Evolutionary conservation across 352 stramenopile genomes (phyloP), one percentile per base, ranked within the genome.

Genomic region (Pythium chondricola): DNA sequence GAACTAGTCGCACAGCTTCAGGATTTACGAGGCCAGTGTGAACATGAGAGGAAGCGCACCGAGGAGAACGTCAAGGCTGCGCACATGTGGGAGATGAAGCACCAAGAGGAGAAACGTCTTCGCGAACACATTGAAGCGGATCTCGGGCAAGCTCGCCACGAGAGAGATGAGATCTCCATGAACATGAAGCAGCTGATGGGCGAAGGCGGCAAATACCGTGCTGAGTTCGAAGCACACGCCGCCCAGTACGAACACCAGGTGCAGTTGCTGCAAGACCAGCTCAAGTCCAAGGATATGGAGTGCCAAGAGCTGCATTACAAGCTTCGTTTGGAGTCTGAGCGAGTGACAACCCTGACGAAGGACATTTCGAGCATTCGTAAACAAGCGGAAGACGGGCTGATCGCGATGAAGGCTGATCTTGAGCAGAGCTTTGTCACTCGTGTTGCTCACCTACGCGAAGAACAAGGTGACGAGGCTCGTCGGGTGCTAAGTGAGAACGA

Each of bases 231-330:
- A n/a, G 59, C 56, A 10, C 62, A 65, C 24, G 54, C 53, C 7
- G 45, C 67, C 4, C 67, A 83, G 25, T 68, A 85, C 37, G 75
- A 86, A 45, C 63, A 80, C 4, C 60, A 82, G 37, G 42, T 86
- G 4, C 48, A 64, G 18, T 43, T 65, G 21, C 48, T 74, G 35
- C 69, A 73, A 41, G 69, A 84, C 27, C 63, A 65, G 29, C 61
- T 69, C 6, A 42, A 51, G 26, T 43, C 61, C 4, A 48, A 69
- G 26, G 74, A 86, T 46, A 26, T 54, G 1, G 74, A 83, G 29
- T 63, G 59, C 22, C 52, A 63, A 14, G 62, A 62, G 29, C 47
- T 84, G 8, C 45, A 40, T 10, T 51, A 75, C 43, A 56, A 66
- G 29, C 67, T 89, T 21, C 44, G 74, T 22, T 37, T 47, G 20